Percentiles rank a stretch among this genome's conserved stretches.
Conservation (phyloP, 257 asterid species). For the Thymus mandschuricus region DNA sequence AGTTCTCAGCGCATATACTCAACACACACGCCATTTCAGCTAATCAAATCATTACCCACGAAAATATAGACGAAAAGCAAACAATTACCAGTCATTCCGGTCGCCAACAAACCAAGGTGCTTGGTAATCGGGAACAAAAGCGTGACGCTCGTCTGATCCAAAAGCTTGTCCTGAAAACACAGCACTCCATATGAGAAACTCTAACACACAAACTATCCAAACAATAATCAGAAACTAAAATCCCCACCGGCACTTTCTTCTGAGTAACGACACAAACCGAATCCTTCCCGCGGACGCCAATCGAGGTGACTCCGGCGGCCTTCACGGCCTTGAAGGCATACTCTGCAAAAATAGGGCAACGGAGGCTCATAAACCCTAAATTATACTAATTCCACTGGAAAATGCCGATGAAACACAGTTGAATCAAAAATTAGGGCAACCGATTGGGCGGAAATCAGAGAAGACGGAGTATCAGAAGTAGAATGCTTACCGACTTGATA, state of each 20-base stretch:
- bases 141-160: slow-evolving; percentile 94
- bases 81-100: slow-evolving; percentile 86
- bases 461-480: neutral
- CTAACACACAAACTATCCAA: neutral
- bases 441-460: neutral
- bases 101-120: slow-evolving; percentile 86
- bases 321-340: slow-evolving; percentile 89
- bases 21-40: neutral
- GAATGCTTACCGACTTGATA: slow-evolving; percentile 85
- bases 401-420: neutral
- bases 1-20: neutral
- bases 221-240: neutral
- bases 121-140: slow-evolving; percentile 87
- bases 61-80: slow-evolving; percentile 10
- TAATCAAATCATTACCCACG: neutral
- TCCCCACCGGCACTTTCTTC: slow-evolving; percentile 96
- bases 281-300: slow-evolving; percentile 93
- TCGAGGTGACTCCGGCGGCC: slow-evolving; percentile 92
- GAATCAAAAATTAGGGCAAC: slow-evolving; percentile 12
- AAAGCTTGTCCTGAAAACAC: slow-evolving; percentile 87
- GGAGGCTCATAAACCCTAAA: slow-evolving; percentile 35
- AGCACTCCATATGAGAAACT: slow-evolving; percentile 19
- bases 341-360: slow-evolving; percentile 41
- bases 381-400: slow-evolving; percentile 14
- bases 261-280: slow-evolving; percentile 99